These are phyloP conservation scores for Malus asiatica DNA, from an alignment of 306 rosid species.

Conservation along the genomic window DNA sequence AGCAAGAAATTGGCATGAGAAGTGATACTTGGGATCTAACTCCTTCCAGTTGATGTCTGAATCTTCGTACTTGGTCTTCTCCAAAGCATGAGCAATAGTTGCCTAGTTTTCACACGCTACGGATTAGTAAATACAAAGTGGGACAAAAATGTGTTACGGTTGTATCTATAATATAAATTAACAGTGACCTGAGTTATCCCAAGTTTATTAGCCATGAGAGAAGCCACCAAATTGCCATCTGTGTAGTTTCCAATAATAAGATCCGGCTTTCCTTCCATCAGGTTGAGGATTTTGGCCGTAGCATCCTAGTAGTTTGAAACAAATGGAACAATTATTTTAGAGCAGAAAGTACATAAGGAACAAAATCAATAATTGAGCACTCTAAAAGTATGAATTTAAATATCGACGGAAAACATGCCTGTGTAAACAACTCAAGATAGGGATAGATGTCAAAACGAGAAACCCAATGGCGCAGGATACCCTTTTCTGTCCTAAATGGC, in stretches of 20 bases:
- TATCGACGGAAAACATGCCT: slow-evolving; percentile 30
- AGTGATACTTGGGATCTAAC: too few species aligned
- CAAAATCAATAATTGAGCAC: background rate
- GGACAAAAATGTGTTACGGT: background rate
- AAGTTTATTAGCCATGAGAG: slow-evolving; percentile 78
- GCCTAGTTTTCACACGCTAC: slow-evolving; percentile 35
- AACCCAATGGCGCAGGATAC: slow-evolving; percentile 67
- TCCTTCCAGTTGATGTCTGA: too few species aligned
- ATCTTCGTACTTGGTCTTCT: too few species aligned
- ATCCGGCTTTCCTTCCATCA: slow-evolving; percentile 77
- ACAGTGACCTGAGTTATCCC: slow-evolving; percentile 69
- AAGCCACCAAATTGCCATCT: slow-evolving; percentile 87
- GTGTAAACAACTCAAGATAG: slow-evolving; percentile 71
- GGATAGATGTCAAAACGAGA: slow-evolving; percentile 93
- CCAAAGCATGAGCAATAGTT: too few species aligned
- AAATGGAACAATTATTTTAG: too few species aligned
- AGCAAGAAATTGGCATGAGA: too few species aligned
- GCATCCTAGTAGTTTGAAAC: slow-evolving; percentile 49
- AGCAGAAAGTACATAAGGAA: slow-evolving; percentile 9
- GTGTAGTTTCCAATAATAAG: slow-evolving; percentile 85
- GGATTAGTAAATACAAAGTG: slow-evolving; percentile 2
- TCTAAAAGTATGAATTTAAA: background rate
- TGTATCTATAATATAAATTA: slow-evolving; percentile 2
- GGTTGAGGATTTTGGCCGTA: slow-evolving; percentile 45
- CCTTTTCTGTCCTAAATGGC: slow-evolving; percentile 63